Conservation (phyloP, 768 basidiomycete genomes). For the Mycena albidolilacea region DNA sequence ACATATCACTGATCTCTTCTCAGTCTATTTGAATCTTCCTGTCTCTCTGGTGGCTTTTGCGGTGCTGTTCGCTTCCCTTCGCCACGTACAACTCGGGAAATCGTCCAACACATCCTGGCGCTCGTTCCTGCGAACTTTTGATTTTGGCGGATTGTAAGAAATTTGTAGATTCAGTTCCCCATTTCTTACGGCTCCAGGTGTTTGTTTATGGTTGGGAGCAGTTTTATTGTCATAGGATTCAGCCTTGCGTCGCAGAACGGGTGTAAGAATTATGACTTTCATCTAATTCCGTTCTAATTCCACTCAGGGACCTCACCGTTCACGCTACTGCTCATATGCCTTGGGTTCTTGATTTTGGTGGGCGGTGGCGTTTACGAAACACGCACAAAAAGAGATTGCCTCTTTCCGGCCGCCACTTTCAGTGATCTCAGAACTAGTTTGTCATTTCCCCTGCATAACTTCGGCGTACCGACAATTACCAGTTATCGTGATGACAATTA, state of each 20-base stretch:
- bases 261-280: constrained; percentile 65
- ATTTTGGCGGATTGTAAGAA: constrained; percentile 84
- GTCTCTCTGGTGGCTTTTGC: constrained; percentile 73
- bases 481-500: constrained; percentile 79
- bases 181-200: constrained; percentile 59
- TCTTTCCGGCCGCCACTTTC: constrained; percentile 80
- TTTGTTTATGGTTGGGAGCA: constrained; percentile 83
- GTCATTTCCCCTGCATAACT: constrained; percentile 42
- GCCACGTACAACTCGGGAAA: constrained; percentile 63
- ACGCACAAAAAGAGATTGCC: constrained; percentile 74
- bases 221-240: constrained; percentile 83
- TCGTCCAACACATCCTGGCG: constrained; percentile 70
- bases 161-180: constrained; percentile 24
- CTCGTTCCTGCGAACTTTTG: constrained; percentile 70
- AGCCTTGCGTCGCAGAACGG: constrained; percentile 79
- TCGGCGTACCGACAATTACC: constrained; percentile 37
- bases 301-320: constrained; percentile 73
- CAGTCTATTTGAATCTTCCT: constrained; percentile 90
- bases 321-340: constrained; percentile 72
- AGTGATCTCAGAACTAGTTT: constrained; percentile 72
- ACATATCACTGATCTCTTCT: constrained; percentile 32
- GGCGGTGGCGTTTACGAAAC: constrained; percentile 79
- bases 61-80: constrained; percentile 74
- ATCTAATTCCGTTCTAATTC: constrained; percentile 22
- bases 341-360: constrained; percentile 69